These are phyloP conservation scores for Apodospora peruviana DNA, from an alignment of 495 filamentous ascomycete genomes.

Conservation along the genomic window DNA sequence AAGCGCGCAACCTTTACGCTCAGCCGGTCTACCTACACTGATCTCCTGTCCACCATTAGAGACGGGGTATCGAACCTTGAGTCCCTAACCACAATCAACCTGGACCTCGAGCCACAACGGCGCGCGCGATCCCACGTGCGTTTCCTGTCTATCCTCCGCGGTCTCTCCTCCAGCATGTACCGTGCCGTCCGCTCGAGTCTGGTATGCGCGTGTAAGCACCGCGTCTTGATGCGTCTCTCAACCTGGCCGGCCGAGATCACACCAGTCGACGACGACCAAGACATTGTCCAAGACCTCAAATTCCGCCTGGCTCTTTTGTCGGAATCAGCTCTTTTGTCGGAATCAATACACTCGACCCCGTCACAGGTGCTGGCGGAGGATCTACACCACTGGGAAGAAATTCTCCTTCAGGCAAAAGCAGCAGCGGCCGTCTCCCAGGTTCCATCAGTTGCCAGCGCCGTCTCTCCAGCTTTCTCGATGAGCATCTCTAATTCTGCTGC, in stretches of 20 bases:
- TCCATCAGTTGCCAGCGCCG: not conserved
- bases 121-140: conserved; percentile 15
- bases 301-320: not conserved
- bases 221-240: conserved; percentile 11
- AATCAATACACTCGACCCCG: not conserved
- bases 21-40: conserved; percentile 18
- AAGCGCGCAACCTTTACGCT: conserved; percentile 28
- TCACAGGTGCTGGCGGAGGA: not conserved
- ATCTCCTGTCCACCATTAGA: conserved; percentile 23
- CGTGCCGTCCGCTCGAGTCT: conserved; percentile 26
- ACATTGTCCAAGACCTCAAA: conserved; percentile 4
- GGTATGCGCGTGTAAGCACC: conserved; percentile 24
- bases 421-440: not conserved
- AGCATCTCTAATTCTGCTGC: too few relatives aligned
- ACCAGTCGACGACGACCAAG: conserved; percentile 13
- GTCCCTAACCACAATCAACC: conserved; percentile 23
- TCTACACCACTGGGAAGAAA: not conserved
- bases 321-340: not conserved
- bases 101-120: conserved; percentile 25
- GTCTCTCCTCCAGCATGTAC: conserved; percentile 28
- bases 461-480: too few relatives aligned
- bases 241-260: conserved; percentile 12
- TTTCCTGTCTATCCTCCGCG: conserved; percentile 20
- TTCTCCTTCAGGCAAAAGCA: not conserved
- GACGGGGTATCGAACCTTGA: conserved; percentile 29